Evolutionary conservation across 2,329 filamentous ascomycete genomes (phyloP).

Genomic region (Leptographium procerum): DNA sequence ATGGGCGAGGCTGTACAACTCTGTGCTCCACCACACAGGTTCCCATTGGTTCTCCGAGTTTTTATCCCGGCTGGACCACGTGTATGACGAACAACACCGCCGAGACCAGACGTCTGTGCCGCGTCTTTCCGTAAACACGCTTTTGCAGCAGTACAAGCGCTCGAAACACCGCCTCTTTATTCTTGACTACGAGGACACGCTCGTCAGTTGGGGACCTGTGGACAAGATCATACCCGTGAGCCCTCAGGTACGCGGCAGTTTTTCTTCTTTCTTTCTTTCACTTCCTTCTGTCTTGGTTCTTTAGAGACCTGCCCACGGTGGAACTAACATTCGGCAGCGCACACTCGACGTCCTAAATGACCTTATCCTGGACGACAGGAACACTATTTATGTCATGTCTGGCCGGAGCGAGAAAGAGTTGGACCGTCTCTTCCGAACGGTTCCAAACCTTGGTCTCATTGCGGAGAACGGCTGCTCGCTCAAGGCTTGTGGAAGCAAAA

Average conservation of each 20-base stretch:
- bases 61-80: constrained; percentile 55
- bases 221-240: constrained; percentile 77
- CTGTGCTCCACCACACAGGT: constrained; percentile 73
- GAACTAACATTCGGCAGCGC: constrained; percentile 34
- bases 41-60: constrained; percentile 78
- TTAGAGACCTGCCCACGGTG: no score
- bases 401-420: constrained; percentile 78
- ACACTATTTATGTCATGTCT: constrained; percentile 90
- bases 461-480: constrained; percentile 93
- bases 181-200: constrained; percentile 85
- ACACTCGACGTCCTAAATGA: constrained; percentile 77
- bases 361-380: constrained; percentile 65
- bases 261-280: no score
- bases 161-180: constrained; percentile 69
- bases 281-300: no score
- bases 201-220: constrained; percentile 77
- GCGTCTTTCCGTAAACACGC: constrained; percentile 57
- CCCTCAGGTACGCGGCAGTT: constrained; percentile 41
- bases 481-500: constrained; percentile 53
- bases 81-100: constrained; percentile 73
- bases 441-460: constrained; percentile 77
- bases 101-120: constrained; percentile 81
- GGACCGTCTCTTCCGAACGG: constrained; percentile 71
- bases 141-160: constrained; percentile 54
- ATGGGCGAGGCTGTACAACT: constrained; percentile 62